These are phyloP conservation scores for Pythium periplocum DNA, from an alignment of 352 stramenopile genomes.

Conservation along the genomic window DNA sequence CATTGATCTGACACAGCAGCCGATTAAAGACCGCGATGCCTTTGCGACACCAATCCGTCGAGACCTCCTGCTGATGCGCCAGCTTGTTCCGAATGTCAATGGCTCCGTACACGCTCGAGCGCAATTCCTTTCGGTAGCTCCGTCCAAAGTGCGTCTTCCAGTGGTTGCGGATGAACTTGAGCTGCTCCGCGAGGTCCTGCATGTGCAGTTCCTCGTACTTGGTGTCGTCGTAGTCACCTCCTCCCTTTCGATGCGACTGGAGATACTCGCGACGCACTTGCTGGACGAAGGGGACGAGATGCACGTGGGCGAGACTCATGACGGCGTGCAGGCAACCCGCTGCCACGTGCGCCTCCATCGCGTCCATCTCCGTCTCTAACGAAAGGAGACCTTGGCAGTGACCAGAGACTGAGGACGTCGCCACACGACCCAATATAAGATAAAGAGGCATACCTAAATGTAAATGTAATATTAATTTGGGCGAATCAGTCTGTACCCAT, in stretches of 20 bases:
- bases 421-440: too few relatives aligned
- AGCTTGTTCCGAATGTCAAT: conserved; percentile 34
- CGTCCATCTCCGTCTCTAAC: too few relatives aligned
- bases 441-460: too few relatives aligned
- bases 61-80: conserved; percentile 28
- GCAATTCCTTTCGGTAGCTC: conserved; percentile 18
- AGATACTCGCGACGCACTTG: conserved; percentile 12
- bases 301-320: conserved; percentile 38
- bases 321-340: conserved; percentile 32
- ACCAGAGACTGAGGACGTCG: too few relatives aligned
- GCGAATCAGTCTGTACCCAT: too few relatives aligned
- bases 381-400: too few relatives aligned
- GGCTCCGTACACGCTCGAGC: conserved; percentile 22
- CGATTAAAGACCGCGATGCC: conserved; percentile 29
- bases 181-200: conserved; percentile 15
- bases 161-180: conserved; percentile 31
- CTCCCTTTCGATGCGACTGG: neutral
- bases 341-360: conserved; percentile 3
- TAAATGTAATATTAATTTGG: too few relatives aligned
- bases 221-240: neutral
- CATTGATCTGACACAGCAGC: conserved; percentile 29
- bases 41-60: conserved; percentile 18
- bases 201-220: conserved; percentile 1
- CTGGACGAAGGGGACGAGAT: conserved; percentile 32
- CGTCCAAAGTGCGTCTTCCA: conserved; percentile 32